A percentile compares a stretch with the other conserved stretches of the same genome.
Evolutionary conservation across 495 filamentous ascomycete species (phyloP).

Genomic region (Penicillium robsamsonii): DNA sequence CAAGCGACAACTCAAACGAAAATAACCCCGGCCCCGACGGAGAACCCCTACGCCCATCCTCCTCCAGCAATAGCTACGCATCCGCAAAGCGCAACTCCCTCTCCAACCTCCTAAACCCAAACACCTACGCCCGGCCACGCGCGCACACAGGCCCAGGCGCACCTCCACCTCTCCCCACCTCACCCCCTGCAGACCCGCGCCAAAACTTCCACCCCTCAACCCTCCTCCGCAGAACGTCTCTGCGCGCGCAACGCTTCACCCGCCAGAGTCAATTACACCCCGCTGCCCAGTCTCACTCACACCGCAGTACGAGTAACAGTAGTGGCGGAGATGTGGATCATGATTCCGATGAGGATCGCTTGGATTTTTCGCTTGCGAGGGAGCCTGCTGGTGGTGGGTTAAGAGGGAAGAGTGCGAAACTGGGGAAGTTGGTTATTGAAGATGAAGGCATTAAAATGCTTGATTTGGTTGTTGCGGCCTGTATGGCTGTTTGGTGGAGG

Average conservation of each 20-base stretch:
- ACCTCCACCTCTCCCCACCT: not conserved
- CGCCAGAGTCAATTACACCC: constrained; percentile 20
- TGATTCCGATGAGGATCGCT: constrained; percentile 37
- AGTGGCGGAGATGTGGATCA: constrained; percentile 19
- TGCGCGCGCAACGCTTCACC: constrained; percentile 20
- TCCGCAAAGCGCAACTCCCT: constrained; percentile 33
- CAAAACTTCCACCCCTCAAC: constrained; percentile 12
- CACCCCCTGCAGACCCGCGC: not conserved
- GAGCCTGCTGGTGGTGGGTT: constrained; percentile 81
- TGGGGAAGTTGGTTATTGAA: constrained; percentile 89
- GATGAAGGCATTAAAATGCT: constrained; percentile 94
- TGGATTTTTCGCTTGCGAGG: constrained; percentile 72
- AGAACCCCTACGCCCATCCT: not conserved
- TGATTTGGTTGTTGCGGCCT: constrained; percentile 87
- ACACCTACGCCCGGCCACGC: constrained; percentile 30
- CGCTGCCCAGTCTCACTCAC: constrained; percentile 9
- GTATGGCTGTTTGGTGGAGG: constrained; percentile 90
- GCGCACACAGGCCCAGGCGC: constrained; percentile 27
- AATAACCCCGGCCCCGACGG: not conserved
- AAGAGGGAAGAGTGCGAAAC: constrained; percentile 79
- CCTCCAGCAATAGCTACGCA: constrained; percentile 3
- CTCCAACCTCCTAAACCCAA: constrained; percentile 38
- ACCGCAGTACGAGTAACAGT: constrained; percentile 31
- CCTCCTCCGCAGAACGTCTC: constrained; percentile 23
- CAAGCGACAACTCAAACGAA: constrained; percentile 5